Conservation (phyloP, 2,329 filamentous ascomycete species). For the Fusarium tupiense region DNA sequence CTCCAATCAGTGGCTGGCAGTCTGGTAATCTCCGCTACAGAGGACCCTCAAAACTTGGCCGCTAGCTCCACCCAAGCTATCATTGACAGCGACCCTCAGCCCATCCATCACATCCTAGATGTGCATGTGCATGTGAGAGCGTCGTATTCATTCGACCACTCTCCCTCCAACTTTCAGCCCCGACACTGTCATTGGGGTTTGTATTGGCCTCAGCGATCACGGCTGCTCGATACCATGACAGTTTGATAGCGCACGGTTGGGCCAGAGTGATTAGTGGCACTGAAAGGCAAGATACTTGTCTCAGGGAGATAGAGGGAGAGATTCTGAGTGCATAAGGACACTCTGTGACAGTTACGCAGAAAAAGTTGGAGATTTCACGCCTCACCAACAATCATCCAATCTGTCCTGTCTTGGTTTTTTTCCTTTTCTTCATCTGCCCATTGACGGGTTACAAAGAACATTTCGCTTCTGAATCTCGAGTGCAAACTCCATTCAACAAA, state of each 20-base stretch:
- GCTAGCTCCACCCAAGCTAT: conserved; percentile 36
- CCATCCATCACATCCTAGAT: conserved; percentile 32
- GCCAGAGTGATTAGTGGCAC: conserved; percentile 35
- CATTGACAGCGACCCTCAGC: conserved; percentile 29
- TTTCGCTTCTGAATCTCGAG: conserved; percentile 20
- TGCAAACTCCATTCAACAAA: conserved; percentile 16
- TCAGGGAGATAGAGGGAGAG: conserved; percentile 27
- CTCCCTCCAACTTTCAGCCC: conserved; percentile 3
- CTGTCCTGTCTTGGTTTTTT: conserved; percentile 28
- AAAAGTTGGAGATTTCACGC: conserved; percentile 16
- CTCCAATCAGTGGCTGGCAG: conserved; percentile 37
- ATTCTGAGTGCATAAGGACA: conserved; percentile 19
- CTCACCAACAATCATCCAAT: conserved; percentile 27
- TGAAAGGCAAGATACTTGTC: conserved; percentile 31
- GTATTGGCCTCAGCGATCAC: conserved; percentile 11
- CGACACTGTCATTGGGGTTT: conserved; percentile 1
- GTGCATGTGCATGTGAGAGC: conserved; percentile 25
- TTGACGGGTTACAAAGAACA: conserved; percentile 3
- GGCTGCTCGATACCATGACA: conserved; percentile 26
- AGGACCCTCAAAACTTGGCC: conserved; percentile 31
- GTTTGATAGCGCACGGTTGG: conserved; percentile 26
- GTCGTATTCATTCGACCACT: conserved; percentile 24
- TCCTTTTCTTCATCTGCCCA: conserved; percentile 8
- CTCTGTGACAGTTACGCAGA: conserved; percentile 19
- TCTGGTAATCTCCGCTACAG: conserved; percentile 16